phyloP scores from a whole-genome alignment of 1,139 yeast genomes.

The Kurtzmaniella quercitrusa region DNA sequence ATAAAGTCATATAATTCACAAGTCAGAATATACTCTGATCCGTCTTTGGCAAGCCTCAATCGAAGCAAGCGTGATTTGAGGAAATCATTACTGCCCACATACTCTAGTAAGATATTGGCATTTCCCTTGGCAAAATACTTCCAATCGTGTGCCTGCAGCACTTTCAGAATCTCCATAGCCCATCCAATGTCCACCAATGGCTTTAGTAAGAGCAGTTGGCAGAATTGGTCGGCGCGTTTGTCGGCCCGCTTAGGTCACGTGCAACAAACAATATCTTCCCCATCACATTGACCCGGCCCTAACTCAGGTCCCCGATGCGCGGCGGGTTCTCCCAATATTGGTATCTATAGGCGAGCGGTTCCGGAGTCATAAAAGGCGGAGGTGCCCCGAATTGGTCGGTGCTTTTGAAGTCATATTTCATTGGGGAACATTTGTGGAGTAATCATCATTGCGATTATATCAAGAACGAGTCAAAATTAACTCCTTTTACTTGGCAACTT shows the following conservation, averaged over 20 bases:
- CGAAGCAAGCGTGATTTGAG: conserved; percentile 35
- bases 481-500: no score
- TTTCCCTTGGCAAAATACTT: conserved; percentile 42
- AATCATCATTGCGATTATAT: no score
- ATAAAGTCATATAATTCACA: conserved; percentile 42
- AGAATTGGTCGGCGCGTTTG: neutral
- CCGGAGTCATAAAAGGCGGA: neutral
- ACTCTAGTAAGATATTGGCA: conserved; percentile 43
- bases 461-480: no score
- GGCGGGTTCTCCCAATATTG: neutral
- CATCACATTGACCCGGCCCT: no score
- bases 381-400: neutral
- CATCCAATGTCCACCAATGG: neutral
- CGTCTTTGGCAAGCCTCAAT: conserved; percentile 33
- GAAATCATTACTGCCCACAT: conserved; percentile 35
- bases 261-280: no score
- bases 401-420: no score
- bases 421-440: no score
- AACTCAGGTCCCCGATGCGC: neutral
- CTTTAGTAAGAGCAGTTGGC: neutral
- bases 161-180: conserved; percentile 40
- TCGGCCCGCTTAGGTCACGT: no score
- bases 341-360: neutral
- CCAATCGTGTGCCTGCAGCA: conserved; percentile 42
- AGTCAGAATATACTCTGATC: conserved; percentile 40